Evolutionary conservation across 805 yeast species (phyloP).

Genomic region (Groenewaldozyma tartarivorans): DNA sequence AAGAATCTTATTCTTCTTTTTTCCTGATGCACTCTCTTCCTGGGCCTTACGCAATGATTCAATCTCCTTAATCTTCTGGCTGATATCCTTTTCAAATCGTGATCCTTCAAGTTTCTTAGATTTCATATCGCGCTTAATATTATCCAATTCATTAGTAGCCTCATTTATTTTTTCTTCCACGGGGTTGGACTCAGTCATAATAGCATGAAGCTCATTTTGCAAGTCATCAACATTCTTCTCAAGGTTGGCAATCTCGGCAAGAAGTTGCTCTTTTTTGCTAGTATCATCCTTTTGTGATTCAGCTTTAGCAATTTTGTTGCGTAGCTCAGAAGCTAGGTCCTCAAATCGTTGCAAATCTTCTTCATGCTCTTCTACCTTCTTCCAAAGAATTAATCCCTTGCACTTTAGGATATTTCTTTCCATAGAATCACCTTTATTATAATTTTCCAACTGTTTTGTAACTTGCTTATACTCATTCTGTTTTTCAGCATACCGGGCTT

Average conservation of each 20-base stretch:
- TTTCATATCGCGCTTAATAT: not conserved
- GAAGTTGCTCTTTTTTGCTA: no score
- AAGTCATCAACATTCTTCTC: constrained; percentile 17
- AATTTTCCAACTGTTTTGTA: not conserved
- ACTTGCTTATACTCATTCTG: not conserved
- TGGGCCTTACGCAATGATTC: no score
- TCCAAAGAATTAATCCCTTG: no score
- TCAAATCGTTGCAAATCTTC: no score
- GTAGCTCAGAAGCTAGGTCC: no score
- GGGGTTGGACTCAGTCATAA: not conserved
- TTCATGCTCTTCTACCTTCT: no score
- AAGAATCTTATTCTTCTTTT: constrained; percentile 18
- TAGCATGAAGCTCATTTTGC: constrained; percentile 23
- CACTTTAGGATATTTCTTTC: no score
- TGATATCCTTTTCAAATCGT: not conserved
- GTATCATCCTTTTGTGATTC: no score
- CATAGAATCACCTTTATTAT: not conserved
- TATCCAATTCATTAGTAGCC: not conserved
- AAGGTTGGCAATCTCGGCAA: not conserved
- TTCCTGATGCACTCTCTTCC: constrained; percentile 15
- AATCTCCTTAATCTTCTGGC: no score
- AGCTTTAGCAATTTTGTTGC: not conserved
- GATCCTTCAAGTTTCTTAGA: not conserved
- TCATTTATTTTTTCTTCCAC: not conserved
- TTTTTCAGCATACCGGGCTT: constrained; percentile 2